Percentiles rank a stretch among this genome's conserved stretches.
Conservation (phyloP, 805 yeast genomes). For the Candida nonsorbophila region DNA sequence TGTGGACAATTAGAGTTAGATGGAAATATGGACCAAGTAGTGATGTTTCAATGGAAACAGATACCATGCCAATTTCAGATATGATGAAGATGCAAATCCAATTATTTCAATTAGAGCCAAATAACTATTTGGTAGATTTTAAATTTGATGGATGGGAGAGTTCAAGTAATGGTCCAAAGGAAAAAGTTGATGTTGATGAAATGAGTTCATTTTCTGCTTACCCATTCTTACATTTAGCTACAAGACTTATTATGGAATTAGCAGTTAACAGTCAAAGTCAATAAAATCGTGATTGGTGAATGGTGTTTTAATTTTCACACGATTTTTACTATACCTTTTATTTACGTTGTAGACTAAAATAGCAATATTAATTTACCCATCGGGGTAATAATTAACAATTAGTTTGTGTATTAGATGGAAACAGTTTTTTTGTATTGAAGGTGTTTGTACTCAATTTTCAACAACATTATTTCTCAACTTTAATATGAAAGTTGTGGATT, state of each 20-base stretch:
- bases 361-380: no score
- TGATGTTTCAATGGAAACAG: slow-evolving; percentile 9
- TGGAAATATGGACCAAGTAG: slow-evolving; percentile 66
- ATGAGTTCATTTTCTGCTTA: slow-evolving; percentile 91
- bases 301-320: neutral
- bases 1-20: slow-evolving; percentile 93
- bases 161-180: slow-evolving; percentile 12
- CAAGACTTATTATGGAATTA: slow-evolving; percentile 88
- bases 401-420: neutral
- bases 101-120: slow-evolving; percentile 90
- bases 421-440: neutral
- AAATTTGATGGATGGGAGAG: slow-evolving; percentile 96
- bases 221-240: slow-evolving; percentile 90
- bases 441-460: neutral
- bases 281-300: no score
- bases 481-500: slow-evolving; percentile 25
- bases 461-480: neutral
- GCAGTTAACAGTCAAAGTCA: slow-evolving; percentile 88
- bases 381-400: no score
- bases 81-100: slow-evolving; percentile 96
- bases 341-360: no score
- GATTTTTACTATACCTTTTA: neutral
- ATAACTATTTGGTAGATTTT: slow-evolving; percentile 92
- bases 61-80: slow-evolving; percentile 41
- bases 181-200: slow-evolving; percentile 50